These are phyloP conservation scores for Ganoderma meredithae DNA, from an alignment of 1,284 basidiomycete species.

Conservation along the genomic window DNA sequence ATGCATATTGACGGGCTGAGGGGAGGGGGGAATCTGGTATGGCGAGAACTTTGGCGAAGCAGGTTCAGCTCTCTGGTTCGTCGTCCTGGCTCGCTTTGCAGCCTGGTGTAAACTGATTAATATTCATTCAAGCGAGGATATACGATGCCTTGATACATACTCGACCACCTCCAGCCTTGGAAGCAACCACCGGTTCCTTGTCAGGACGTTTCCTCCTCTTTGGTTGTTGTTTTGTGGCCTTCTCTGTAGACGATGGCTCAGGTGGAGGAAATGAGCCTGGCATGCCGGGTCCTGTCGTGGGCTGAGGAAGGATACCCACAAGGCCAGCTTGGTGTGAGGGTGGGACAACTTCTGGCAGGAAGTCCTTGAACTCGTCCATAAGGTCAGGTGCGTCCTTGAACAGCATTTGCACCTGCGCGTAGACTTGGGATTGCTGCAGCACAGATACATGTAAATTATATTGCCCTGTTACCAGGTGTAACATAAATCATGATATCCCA, in stretches of 20 bases:
- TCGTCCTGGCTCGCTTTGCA: conserved; percentile 63
- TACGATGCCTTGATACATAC: conserved; percentile 30
- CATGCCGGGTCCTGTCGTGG: conserved; percentile 40
- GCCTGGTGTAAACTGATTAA: conserved; percentile 38
- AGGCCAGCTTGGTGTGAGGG: conserved; percentile 46
- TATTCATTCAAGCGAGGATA: not conserved
- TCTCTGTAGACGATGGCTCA: conserved; percentile 47
- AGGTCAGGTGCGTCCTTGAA: conserved; percentile 96
- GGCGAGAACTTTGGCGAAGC: conserved; percentile 64
- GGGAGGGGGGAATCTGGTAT: conserved; percentile 50
- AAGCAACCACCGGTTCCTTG: conserved; percentile 61
- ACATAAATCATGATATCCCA: conserved; percentile 24
- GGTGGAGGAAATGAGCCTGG: conserved; percentile 40
- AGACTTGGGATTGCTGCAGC: conserved; percentile 73
- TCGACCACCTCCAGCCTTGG: conserved; percentile 36
- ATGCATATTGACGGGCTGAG: conserved; percentile 36
- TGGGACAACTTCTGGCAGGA: conserved; percentile 80
- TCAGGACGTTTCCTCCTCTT: conserved; percentile 64
- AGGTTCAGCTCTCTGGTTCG: conserved; percentile 62
- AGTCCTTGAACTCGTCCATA: conserved; percentile 95
- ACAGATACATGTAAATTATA: not conserved
- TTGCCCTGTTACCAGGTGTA: too few species aligned
- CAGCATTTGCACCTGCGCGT: conserved; percentile 90
- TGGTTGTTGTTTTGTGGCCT: conserved; percentile 53
- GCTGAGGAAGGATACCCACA: conserved; percentile 54